Base-by-base conservation (phyloP, 768 basidiomycete genomes). In the Leccinum aurantiacum region DNA sequence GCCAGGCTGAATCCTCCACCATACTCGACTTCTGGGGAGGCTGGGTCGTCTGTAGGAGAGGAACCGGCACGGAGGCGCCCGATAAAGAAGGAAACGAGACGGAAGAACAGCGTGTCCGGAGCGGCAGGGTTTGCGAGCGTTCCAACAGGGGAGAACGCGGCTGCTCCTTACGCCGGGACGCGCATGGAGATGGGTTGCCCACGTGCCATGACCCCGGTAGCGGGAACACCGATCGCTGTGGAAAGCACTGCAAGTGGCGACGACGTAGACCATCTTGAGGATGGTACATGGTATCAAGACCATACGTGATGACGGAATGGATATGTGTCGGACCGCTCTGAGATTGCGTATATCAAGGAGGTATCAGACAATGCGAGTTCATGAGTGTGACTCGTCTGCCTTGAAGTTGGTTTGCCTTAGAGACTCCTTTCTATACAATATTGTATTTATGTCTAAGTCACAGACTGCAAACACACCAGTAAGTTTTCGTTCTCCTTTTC, bases 1-100 rank as follows among this genome's bases (percentile, higher is more conserved):
- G 25, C 33, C 10, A 63, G 72, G 1, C 48, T 73, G 57, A 73
- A 73, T 46, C 72, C 73, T 15, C 72, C 73, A 3, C 60, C 72
- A 6, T 73, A 73, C 41, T 59, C 66, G 27, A 57, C 59, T 11
- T 54, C 63, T 1, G 31, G 13, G 6, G 61, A 49, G 11, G 27
- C 44, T 6, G 29, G 44, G 14, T 2, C 56, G 4, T 56, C 58
- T 24, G 37, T 1, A 25, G 46, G 9, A 25, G 27, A 17, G 17
- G 25, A 4, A 11, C 27, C n/a, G 33, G 11, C 25, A 15, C 61
- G 38, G 48, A 53, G 35, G 27, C 4, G n/a, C 2, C 59, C 65
- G 24, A 37, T 15, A 22, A 64, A 29, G 38, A 59, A 55, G 27
- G 14, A 56, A 2, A 53, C 47, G 53, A 57, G 24, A 10, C 57